Evolutionary conservation across 1,139 yeast genomes (phyloP), one percentile per base, ranked within the genome.

Genomic region (Candida glucosophila): DNA sequence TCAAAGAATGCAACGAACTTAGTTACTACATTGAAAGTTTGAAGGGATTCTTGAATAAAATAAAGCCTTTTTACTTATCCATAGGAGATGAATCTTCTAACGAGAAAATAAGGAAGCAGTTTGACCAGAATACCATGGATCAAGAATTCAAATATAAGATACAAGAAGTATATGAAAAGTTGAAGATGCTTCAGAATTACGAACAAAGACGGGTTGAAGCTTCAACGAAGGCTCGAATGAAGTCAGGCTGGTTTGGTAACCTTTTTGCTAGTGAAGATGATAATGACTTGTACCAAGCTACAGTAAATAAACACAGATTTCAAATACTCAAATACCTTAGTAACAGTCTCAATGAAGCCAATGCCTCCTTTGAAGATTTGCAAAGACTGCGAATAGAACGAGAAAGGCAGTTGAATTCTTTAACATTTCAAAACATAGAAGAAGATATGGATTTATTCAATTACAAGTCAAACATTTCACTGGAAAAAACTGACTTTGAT

Each of bases 81-180:
- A 47, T 54, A 5, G 49, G 48, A 29, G 61, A 59, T 24, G 61
- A 53, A 15, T 34, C 37, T 11, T 26, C 22, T 23, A 24, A 24
- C 19, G 23, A 30, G 17, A 34, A 39, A 18, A 40, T 37, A 5
- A 49, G 69, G 40, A 41, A 62, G 2, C 57, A 57, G 6, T 57
- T 50, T 5, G 76, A 73, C 26, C 70, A 73, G 41, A 70, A 71
- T 34, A 61, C 63, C 22, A 57, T 74, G 15, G 80, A 73, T 33
- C 67, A 70, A 30, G 77, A 73, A 32, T 58, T 72, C 23, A 63
- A 71, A 31, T 44, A 60, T 16, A 66, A 67, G 39, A 41, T 73
- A 19, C 76, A 71, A 35, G 64, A 66, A 31, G 50, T 66, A 40
- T 58, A 58, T 29, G 69, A 71, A 34, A 67, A 73, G 42, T 51